These are phyloP conservation scores for Parascedosporium putredinis DNA, from an alignment of 2,329 filamentous ascomycete genomes.

Conservation along the genomic window DNA sequence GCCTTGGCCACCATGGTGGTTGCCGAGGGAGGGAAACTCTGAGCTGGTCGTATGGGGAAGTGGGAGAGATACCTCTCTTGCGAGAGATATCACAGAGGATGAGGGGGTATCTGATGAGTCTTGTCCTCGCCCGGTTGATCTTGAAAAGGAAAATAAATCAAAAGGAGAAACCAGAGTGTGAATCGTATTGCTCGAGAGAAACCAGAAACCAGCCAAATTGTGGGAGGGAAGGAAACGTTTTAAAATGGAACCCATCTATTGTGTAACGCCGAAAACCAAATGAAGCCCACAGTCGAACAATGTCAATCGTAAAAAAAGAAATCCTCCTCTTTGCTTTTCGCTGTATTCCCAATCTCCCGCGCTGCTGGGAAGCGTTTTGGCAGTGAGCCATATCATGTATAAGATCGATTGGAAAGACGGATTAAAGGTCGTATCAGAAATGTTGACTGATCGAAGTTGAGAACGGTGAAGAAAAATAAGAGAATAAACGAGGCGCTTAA, in stretches of 20 bases:
- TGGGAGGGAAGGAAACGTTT: no score
- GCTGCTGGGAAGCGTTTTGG: slow-evolving; percentile 28
- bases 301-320: slow-evolving; percentile 8
- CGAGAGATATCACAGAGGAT: background rate
- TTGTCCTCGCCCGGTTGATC: background rate
- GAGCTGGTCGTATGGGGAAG: background rate
- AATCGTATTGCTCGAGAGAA: background rate
- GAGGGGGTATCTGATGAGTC: background rate
- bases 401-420: slow-evolving; percentile 15
- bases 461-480: background rate
- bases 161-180: no score
- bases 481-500: slow-evolving; percentile 3
- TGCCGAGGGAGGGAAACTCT: no score
- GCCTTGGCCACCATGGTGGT: no score
- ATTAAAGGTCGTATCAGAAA: slow-evolving; percentile 25
- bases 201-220: no score
- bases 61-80: background rate
- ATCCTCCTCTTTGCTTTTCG: slow-evolving; percentile 11
- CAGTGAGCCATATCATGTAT: slow-evolving; percentile 26
- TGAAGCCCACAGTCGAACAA: slow-evolving; percentile 3
- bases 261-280: slow-evolving; percentile 3
- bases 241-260: background rate
- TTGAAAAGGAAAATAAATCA: background rate
- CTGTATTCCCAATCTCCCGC: slow-evolving; percentile 13
- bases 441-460: slow-evolving; percentile 15